These are phyloP conservation scores for Pezicula neosporulosa DNA, from an alignment of 2,329 filamentous ascomycete species.

Conservation along the genomic window DNA sequence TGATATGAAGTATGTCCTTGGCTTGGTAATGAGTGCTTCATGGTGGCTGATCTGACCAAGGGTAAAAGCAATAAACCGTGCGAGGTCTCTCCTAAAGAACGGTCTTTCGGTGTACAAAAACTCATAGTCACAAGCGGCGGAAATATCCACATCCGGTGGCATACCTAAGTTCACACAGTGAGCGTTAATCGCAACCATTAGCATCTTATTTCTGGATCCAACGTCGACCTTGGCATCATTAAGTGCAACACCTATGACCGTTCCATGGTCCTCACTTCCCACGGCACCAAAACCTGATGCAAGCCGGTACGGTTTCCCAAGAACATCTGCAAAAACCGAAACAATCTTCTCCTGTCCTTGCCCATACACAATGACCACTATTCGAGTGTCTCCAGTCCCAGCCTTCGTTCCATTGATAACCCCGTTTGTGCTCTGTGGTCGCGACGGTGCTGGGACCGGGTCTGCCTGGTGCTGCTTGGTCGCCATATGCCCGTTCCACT, in stretches of 20 bases:
- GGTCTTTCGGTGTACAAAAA: conserved; percentile 75
- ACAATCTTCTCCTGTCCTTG: conserved; percentile 71
- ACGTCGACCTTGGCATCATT: conserved; percentile 55
- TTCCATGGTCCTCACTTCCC: conserved; percentile 50
- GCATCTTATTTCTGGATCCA: conserved; percentile 50
- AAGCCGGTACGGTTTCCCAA: conserved; percentile 69
- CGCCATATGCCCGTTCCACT: conserved; percentile 27
- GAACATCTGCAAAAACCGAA: conserved; percentile 70
- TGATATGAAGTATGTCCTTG: conserved; percentile 79
- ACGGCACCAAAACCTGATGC: conserved; percentile 53
- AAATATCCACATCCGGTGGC: conserved; percentile 63
- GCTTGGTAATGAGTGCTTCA: conserved; percentile 72
- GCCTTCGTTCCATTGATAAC: conserved; percentile 28
- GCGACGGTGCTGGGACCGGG: conserved; percentile 44
- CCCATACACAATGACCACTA: conserved; percentile 66
- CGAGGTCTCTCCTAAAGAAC: conserved; percentile 71
- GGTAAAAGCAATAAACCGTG: conserved; percentile 75
- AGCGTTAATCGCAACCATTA: conserved; percentile 69
- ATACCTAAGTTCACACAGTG: conserved; percentile 71
- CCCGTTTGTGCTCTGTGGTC: conserved; percentile 33
- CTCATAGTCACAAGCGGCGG: conserved; percentile 74
- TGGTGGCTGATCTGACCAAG: conserved; percentile 78
- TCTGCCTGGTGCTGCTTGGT: conserved; percentile 42
- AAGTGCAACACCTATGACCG: conserved; percentile 65
- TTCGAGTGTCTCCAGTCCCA: conserved; percentile 49